A percentile compares a stretch with the other conserved stretches of the same genome.
Conservation (phyloP, 345 rosid species). For the Citrus unshiu region DNA sequence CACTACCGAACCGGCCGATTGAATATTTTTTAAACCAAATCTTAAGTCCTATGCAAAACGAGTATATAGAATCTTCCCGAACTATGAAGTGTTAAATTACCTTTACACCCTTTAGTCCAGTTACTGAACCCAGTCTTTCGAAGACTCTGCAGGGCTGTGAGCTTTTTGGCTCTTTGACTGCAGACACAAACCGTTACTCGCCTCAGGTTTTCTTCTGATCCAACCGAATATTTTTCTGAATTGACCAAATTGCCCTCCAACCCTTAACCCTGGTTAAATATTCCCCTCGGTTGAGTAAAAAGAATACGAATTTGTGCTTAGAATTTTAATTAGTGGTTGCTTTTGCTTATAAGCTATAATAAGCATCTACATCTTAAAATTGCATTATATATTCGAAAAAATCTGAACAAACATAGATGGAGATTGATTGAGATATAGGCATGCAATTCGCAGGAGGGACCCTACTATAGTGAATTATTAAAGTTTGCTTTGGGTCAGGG, state of each 20-base stretch:
- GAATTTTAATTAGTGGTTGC: background rate
- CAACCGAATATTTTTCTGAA: background rate
- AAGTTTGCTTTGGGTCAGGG: constrained; percentile 21
- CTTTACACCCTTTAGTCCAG: background rate
- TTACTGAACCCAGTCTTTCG: background rate
- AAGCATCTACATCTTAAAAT: background rate
- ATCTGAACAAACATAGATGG: background rate
- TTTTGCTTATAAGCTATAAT: background rate
- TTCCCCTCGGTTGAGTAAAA: background rate
- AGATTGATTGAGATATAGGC: constrained; percentile 5
- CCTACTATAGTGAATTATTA: constrained; percentile 18
- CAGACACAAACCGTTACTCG: constrained; percentile 14
- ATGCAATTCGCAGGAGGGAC: constrained; percentile 1
- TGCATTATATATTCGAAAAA: background rate
- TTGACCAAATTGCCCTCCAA: background rate
- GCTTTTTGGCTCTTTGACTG: constrained; percentile 15
- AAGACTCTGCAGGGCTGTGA: background rate
- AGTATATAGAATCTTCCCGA: background rate
- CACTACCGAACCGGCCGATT: too few relatives aligned
- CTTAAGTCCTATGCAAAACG: background rate
- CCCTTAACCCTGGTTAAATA: background rate
- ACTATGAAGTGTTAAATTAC: background rate
- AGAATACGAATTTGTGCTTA: background rate
- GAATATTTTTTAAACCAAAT: too few relatives aligned
- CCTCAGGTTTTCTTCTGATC: background rate